phyloP scores from a whole-genome alignment of 1,139 yeast species.

The Candida anutae region DNA sequence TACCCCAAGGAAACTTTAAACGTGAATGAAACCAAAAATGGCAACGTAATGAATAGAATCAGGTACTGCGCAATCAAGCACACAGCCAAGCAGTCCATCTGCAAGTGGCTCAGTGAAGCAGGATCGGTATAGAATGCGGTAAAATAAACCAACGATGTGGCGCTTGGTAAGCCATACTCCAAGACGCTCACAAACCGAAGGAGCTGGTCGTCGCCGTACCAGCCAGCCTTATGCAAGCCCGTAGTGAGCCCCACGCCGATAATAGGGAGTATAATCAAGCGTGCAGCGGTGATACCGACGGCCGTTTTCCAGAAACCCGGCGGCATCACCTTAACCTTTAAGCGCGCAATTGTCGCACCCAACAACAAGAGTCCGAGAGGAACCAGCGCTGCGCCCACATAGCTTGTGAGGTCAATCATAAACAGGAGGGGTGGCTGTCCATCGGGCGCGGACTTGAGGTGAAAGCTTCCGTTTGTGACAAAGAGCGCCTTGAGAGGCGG shows the following conservation, averaged over 20 bases:
- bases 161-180: slow-evolving; percentile 76
- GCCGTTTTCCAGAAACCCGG: slow-evolving; percentile 65
- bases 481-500: slow-evolving; percentile 84
- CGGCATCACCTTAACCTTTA: slow-evolving; percentile 52
- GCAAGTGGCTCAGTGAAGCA: slow-evolving; percentile 50
- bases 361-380: slow-evolving; percentile 75
- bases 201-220: slow-evolving; percentile 44
- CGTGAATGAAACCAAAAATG: slow-evolving; percentile 57
- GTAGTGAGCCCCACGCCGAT: slow-evolving; percentile 41
- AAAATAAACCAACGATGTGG: slow-evolving; percentile 75
- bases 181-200: slow-evolving; percentile 62
- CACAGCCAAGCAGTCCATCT: slow-evolving; percentile 79
- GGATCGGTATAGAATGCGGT: slow-evolving; percentile 79
- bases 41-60: slow-evolving; percentile 51
- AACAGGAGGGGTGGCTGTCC: slow-evolving; percentile 75
- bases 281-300: slow-evolving; percentile 22
- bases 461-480: slow-evolving; percentile 26
- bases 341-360: slow-evolving; percentile 81
- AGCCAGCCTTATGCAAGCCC: slow-evolving; percentile 35
- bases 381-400: slow-evolving; percentile 82
- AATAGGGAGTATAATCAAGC: slow-evolving; percentile 35
- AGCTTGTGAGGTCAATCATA: slow-evolving; percentile 68
- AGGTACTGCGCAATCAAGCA: slow-evolving; percentile 64
- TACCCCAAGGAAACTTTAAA: slow-evolving; percentile 32
- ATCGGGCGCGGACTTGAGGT: slow-evolving; percentile 69